Evolutionary conservation across 2,329 filamentous ascomycete species (phyloP), one percentile per base, ranked within the genome.

Genomic region (Talaromyces sp.): DNA sequence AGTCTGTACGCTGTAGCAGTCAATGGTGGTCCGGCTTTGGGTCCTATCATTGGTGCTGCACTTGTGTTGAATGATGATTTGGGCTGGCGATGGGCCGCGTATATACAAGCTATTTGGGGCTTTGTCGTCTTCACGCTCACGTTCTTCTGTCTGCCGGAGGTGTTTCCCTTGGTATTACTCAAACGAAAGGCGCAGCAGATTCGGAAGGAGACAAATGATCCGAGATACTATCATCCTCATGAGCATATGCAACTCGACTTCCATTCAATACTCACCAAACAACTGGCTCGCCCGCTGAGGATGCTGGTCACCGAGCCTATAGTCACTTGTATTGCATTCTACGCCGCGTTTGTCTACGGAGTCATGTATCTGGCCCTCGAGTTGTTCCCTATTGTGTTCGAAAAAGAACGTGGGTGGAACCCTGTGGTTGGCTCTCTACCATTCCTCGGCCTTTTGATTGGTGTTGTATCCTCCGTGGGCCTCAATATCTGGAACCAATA

Each of bases 41-140:
- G 80, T 0, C 81, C 84, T 3, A 79, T 86, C 62, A 74, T 82
- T 9, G 83, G 83, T 9, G 81, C 79, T 0, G 85, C 84, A 64
- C 78, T 85, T 39, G 80, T 80, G 0, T 74, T 82, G 2, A 45
- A 66, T 45, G 16, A 14, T 31, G 31, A 65, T 80, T 75, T n/a
- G 68, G 80, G 67, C 78, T 86, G 1, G 83, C 83, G 24, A 87
- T 85, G 85, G 77, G 84, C 27, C 87, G 85, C 84, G 86, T 83
- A 0, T 79, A 79, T 14, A 88, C 84, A 52, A n/a, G 70, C 83
- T 54, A 85, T 87, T 59, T 78, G 83, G 69, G 75, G 73, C 10
- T 73, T 72, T 9, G 70, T 79, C 11, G 79, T 85, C 67, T 78
- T 76, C 6, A 65, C 84, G n/a, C 80, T 77, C 0, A 67, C 83